Evolutionary conservation across 805 yeast genomes (phyloP).

Genomic region (Saturnispora zaruensis): DNA sequence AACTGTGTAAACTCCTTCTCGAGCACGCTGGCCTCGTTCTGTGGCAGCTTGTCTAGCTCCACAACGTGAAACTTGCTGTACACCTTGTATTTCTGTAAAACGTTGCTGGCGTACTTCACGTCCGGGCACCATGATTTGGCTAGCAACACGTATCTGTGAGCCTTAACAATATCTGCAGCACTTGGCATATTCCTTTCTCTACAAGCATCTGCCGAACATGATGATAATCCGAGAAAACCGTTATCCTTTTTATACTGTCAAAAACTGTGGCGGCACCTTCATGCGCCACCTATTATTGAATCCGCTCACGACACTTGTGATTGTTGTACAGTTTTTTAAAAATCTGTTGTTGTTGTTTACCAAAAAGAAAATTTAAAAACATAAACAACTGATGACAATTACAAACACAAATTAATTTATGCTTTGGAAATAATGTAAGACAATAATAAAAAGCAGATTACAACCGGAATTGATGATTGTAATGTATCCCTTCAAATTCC

Average conservation of each 20-base stretch:
- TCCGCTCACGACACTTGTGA: background rate
- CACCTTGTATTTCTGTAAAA: slow-evolving; percentile 48
- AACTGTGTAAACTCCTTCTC: slow-evolving; percentile 49
- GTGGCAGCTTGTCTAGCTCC: slow-evolving; percentile 51
- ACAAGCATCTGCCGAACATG: background rate
- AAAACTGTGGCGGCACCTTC: background rate
- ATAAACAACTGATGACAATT: too few species aligned
- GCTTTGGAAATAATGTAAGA: too few species aligned
- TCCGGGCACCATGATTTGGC: slow-evolving; percentile 78
- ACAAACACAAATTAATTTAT: too few species aligned
- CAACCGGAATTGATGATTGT: too few species aligned
- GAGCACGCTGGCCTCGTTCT: slow-evolving; percentile 41
- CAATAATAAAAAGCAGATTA: too few species aligned
- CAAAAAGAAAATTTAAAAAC: too few species aligned
- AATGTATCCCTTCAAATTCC: too few species aligned
- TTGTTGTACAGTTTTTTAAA: background rate
- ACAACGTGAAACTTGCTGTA: slow-evolving; percentile 42
- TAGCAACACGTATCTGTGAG: slow-evolving; percentile 45
- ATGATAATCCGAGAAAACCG: background rate
- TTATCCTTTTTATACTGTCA: background rate
- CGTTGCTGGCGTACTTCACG: slow-evolving; percentile 51
- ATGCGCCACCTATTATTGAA: background rate
- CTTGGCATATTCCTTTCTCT: slow-evolving; percentile 12
- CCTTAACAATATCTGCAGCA: slow-evolving; percentile 40
- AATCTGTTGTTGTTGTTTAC: too few species aligned